Evolutionary conservation across 78 protist species (phyloP), one percentile per base, ranked within the genome.

Genomic region (Monocercomonoides exilis): DNA sequence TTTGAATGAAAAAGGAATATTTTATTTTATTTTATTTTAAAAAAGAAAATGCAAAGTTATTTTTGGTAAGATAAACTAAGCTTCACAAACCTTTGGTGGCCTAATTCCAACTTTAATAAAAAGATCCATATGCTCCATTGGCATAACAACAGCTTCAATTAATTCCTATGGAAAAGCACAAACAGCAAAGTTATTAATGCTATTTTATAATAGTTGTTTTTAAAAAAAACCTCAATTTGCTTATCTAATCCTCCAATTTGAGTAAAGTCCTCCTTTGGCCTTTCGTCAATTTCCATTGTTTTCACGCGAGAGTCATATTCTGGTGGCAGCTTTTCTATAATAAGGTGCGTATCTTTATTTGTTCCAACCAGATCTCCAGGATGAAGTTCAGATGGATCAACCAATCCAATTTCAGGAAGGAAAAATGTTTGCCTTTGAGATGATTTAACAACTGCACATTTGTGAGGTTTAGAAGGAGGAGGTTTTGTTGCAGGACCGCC

Each of bases 361-460:
- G 95, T 96, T 21, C 99, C 99, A 1, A 99, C 99, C n/a, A 99
- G 94, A 86, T 97, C 99, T 2, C 98, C 98, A 0, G 99, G 99
- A 84, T 90, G 84, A 38, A 99, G 87, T 84, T 87, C 90, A 0
- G 77, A 87, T 34, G 96, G 87, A 46, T 93, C 97, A 11, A 98
- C 99, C 36, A 99, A 96, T 1, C 99, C 99, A 43, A 94, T 92
- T 54, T 94, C 96, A 0, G 99, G 99, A 42, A 99, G 94, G 91
- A 97, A 97, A 38, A 97, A 90, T 2, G 98, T 97, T 94, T 94
- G 87, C 38, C 70, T 29, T 11, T 3, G 77, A 1, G 46, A 29
- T 35, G 11, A 84, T 38, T 84, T 35, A 35, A 11, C 45, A 6
- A 44, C 34, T 84, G 45, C 32, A 11, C 45, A 38, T 5, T 33